These are phyloP conservation scores for Pseudonitzschia multiseries DNA, from an alignment of 108 stramenopile genomes.

Conservation along the genomic window DNA sequence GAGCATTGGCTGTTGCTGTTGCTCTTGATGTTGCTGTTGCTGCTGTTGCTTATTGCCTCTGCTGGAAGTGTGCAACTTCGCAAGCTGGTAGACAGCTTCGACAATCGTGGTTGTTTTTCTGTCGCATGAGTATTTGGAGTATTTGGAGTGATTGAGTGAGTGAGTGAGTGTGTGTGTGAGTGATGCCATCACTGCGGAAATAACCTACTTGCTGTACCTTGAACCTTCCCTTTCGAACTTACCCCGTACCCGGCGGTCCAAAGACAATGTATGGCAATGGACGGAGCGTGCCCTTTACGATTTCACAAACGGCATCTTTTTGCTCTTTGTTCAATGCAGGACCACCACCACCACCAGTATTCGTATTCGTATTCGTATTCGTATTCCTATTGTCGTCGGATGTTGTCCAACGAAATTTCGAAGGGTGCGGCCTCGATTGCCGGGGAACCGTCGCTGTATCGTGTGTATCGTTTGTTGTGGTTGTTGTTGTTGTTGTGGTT, in stretches of 20 bases:
- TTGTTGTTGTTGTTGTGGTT: too few relatives aligned
- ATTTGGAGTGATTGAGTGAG: too few relatives aligned
- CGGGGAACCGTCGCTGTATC: not conserved
- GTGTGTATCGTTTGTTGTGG: too few relatives aligned
- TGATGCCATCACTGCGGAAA: too few relatives aligned
- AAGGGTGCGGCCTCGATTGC: not conserved
- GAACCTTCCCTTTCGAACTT: not conserved
- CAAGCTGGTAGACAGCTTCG: conserved; percentile 59
- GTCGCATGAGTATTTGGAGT: too few relatives aligned
- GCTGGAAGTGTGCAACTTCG: not conserved
- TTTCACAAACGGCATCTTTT: conserved; percentile 52
- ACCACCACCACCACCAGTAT: too few relatives aligned
- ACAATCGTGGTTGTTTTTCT: conserved; percentile 66
- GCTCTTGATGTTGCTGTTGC: too few relatives aligned
- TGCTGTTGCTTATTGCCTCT: not conserved
- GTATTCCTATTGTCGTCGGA: not conserved
- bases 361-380: too few relatives aligned
- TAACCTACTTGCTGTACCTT: too few relatives aligned
- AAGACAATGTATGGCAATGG: too few relatives aligned
- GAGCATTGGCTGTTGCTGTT: conserved; percentile 13
- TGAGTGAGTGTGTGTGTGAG: too few relatives aligned
- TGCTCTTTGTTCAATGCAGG: conserved; percentile 52
- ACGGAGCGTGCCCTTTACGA: too few relatives aligned
- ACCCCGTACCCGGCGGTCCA: conserved; percentile 63
- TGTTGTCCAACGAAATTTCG: not conserved